Conservation (phyloP, 495 filamentous ascomycete genomes). For the Neurospora sp. region DNA sequence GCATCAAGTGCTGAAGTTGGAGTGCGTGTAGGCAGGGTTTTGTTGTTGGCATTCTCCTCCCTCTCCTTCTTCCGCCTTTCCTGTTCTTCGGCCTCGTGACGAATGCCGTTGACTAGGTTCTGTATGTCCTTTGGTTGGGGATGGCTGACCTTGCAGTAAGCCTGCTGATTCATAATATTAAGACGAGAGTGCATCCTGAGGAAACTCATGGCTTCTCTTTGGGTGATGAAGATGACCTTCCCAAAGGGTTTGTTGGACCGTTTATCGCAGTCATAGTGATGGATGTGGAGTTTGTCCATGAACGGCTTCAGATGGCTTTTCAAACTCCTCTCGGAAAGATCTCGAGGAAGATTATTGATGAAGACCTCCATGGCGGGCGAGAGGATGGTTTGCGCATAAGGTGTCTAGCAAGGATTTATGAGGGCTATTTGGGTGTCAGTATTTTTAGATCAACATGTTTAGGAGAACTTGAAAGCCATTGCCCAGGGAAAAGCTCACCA, state of each 20-base stretch:
- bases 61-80: slow-evolving; percentile 3
- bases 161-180: slow-evolving; percentile 19
- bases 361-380: slow-evolving; percentile 30
- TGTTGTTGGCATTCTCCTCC: neutral
- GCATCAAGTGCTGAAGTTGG: slow-evolving; percentile 20
- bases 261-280: slow-evolving; percentile 27
- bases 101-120: slow-evolving; percentile 18
- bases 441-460: neutral
- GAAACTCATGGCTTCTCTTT: slow-evolving; percentile 27
- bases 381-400: neutral
- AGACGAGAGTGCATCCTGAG: slow-evolving; percentile 22
- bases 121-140: slow-evolving; percentile 21
- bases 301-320: slow-evolving; percentile 21
- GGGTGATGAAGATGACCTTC: slow-evolving; percentile 27
- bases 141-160: slow-evolving; percentile 37
- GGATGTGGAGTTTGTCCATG: slow-evolving; percentile 23
- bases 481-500: neutral
- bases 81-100: slow-evolving; percentile 22
- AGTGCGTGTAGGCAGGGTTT: neutral
- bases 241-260: slow-evolving; percentile 15
- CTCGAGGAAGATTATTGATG: slow-evolving; percentile 25
- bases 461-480: neutral
- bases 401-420: neutral
- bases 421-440: neutral
- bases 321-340: slow-evolving; percentile 24